phyloP scores from a whole-genome alignment of 805 yeast species.

The Saccharomycopsis babjevae region DNA sequence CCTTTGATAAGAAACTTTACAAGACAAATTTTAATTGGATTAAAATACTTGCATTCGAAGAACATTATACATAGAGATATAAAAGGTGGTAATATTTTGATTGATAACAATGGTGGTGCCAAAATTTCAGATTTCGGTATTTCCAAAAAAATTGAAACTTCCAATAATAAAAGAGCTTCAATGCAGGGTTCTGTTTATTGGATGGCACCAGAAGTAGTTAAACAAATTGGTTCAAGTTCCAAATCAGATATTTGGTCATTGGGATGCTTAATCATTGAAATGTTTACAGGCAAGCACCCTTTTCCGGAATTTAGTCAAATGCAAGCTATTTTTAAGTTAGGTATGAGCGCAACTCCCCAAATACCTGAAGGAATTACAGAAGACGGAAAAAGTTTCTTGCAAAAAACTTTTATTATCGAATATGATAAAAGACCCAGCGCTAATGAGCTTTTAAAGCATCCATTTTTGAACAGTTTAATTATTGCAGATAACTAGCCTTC shows the following conservation, averaged over 20 bases:
- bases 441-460: conserved; percentile 50
- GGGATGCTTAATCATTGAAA: conserved; percentile 87
- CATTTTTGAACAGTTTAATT: conserved; percentile 33
- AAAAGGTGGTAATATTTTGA: conserved; percentile 53
- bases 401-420: conserved; percentile 63
- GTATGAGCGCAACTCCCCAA: conserved; percentile 72
- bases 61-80: conserved; percentile 55
- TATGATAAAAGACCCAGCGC: conserved; percentile 69
- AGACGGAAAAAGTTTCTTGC: conserved; percentile 57
- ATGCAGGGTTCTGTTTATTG: conserved; percentile 82
- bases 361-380: conserved; percentile 62
- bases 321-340: conserved; percentile 95
- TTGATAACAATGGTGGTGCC: conserved; percentile 50
- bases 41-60: conserved; percentile 45
- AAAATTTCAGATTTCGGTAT: conserved; percentile 60
- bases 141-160: conserved; percentile 30
- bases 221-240: conserved; percentile 81
- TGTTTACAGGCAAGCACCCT: conserved; percentile 95
- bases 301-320: conserved; percentile 90
- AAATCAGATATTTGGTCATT: conserved; percentile 97
- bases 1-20: conserved; percentile 46
- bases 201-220: conserved; percentile 99
- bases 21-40: conserved; percentile 45
- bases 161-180: conserved; percentile 34
- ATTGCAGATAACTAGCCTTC: conserved; percentile 13